These are phyloP conservation scores for Lipomyces yamadae DNA, from an alignment of 805 yeast species.

Conservation along the genomic window DNA sequence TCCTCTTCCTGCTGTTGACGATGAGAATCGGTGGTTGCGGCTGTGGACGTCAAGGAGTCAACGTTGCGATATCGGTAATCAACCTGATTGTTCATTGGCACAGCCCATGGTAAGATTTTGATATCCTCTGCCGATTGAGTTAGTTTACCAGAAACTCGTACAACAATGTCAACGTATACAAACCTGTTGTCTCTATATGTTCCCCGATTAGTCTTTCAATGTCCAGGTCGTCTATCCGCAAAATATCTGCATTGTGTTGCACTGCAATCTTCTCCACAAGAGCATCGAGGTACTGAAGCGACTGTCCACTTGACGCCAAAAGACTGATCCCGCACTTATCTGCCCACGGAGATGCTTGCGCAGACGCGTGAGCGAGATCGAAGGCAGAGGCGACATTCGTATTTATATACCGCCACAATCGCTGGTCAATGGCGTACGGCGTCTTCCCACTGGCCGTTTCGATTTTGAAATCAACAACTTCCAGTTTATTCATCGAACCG, in stretches of 20 bases:
- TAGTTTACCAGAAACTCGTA: neutral
- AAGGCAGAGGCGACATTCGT: constrained; percentile 16
- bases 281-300: constrained; percentile 30
- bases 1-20: neutral
- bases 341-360: constrained; percentile 21
- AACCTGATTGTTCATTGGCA: neutral
- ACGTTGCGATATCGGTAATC: neutral
- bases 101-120: neutral
- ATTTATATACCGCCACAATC: constrained; percentile 23
- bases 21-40: neutral
- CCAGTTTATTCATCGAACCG: neutral
- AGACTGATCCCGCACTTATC: constrained; percentile 21
- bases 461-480: constrained; percentile 1
- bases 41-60: neutral
- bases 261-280: constrained; percentile 25
- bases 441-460: constrained; percentile 7
- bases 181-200: constrained; percentile 11
- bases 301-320: constrained; percentile 30
- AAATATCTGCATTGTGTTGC: constrained; percentile 25
- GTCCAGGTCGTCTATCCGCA: constrained; percentile 28
- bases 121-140: neutral
- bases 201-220: constrained; percentile 25
- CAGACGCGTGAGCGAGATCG: constrained; percentile 8
- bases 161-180: neutral
- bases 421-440: constrained; percentile 21